Base-by-base conservation (phyloP, 2,329 filamentous ascomycete genomes). In the Dothidotthia symphoricarpi region DNA sequence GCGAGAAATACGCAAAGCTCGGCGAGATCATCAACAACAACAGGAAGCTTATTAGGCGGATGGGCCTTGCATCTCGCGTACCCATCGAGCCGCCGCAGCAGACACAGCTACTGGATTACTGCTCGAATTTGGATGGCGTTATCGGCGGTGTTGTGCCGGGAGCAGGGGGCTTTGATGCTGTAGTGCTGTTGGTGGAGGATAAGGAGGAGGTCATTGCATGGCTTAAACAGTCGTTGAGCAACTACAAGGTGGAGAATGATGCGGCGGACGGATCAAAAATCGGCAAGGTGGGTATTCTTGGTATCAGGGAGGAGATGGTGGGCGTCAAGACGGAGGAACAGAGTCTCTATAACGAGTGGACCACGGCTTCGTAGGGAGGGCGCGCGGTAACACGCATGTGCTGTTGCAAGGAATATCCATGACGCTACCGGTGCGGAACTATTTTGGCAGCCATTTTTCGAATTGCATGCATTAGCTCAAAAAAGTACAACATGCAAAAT, bases 141-240 rank as follows among this genome's bases (percentile, higher is more conserved):
- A 80, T 90, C 49, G 90, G 89, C 1, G 93, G 90, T 0, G 88
- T 97, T 0, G 93, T 96, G 0, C 93, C 93, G 0, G 93, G 93
- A 0, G 93, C 93, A 0, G 93, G 93, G 8, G 93, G 93, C 0
- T 96, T 86, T 59, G 93, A 98, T 72, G 93, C 93, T 1, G 76
- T 95, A 38, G 86, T 85, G 1, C 66, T 98, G 43, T 67, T 98
- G 42, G 80, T 95, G 49, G 76, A 78, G 55, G 87, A 96, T 55
- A 81, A 86, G 36, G 75, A 74, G 24, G 76, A 75, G 32, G 86
- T 87, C 1, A 70, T 84, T 38, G 60, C 62, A 15, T 69, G 72
- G 10, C 67, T 97, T 15, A 74, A 77, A 46, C 67, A 69, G 28
- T 82, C 88, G 28, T 66, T 95, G 41, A 70, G 69, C 14, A 69